phyloP scores from a whole-genome alignment of 345 rosid genomes.

The Salix suchowensis region DNA sequence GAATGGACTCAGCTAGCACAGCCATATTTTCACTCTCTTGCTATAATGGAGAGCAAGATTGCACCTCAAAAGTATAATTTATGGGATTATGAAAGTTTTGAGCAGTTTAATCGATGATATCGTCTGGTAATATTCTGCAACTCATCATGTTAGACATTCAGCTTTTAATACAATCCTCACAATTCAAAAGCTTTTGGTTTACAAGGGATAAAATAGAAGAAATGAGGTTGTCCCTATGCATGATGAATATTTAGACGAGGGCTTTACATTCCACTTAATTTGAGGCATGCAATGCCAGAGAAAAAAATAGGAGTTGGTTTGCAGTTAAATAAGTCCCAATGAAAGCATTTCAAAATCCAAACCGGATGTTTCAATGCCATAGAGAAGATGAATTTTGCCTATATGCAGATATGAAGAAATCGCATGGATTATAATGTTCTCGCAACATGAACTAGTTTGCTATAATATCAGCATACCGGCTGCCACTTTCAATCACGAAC shows the following conservation, averaged over 20 bases:
- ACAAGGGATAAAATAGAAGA: neutral
- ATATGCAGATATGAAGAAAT: neutral
- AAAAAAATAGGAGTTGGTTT: neutral
- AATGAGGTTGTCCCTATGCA: neutral
- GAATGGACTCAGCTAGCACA: neutral
- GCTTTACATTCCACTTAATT: neutral
- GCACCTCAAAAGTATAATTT: neutral
- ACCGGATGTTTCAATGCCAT: neutral
- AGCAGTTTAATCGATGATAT: neutral
- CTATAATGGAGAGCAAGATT: neutral
- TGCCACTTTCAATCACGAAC: neutral
- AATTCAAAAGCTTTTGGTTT: neutral
- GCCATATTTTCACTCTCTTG: neutral
- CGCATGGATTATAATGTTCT: neutral
- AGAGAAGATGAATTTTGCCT: neutral
- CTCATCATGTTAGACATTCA: neutral
- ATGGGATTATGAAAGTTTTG: neutral
- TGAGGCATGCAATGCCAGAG: neutral
- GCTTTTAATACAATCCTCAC: neutral
- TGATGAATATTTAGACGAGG: neutral
- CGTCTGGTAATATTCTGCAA: neutral
- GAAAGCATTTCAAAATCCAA: neutral
- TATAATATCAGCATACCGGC: neutral
- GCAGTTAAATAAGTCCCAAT: neutral
- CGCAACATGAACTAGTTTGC: neutral